Evolutionary conservation across 1,284 basidiomycete species (phyloP).

Genomic region (Hypsizygus ulmarius): DNA sequence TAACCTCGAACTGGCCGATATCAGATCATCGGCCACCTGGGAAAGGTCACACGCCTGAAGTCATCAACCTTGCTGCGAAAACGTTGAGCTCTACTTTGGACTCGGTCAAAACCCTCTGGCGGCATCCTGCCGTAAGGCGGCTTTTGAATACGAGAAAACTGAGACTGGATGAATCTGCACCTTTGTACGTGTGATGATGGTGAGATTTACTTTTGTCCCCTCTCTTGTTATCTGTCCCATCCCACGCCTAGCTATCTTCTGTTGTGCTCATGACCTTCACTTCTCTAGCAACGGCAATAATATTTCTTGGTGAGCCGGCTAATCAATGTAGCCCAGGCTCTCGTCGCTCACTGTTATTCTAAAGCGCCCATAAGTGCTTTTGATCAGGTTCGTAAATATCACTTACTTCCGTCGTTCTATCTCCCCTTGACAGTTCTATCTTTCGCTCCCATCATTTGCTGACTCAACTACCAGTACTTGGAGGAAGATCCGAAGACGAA

Average conservation of each 20-base stretch:
- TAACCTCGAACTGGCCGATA: slow-evolving; percentile 44
- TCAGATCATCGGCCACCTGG: slow-evolving; percentile 30
- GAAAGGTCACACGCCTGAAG: slow-evolving; percentile 28
- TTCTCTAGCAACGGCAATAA: slow-evolving; percentile 61
- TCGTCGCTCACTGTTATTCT: slow-evolving; percentile 1
- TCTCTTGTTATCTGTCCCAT: slow-evolving; percentile 1
- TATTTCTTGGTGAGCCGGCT: slow-evolving; percentile 48
- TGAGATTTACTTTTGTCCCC: slow-evolving; percentile 28
- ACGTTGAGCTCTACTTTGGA: slow-evolving; percentile 46
- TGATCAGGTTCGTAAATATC: slow-evolving; percentile 58
- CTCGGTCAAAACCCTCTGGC: slow-evolving; percentile 64
- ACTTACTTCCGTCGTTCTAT: slow-evolving; percentile 6
- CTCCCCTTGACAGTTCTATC: slow-evolving; percentile 5
- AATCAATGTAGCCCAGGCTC: background rate
- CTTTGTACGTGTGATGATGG: slow-evolving; percentile 77
- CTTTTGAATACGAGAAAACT: slow-evolving; percentile 57
- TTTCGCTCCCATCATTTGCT: slow-evolving; percentile 6
- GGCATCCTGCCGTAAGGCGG: slow-evolving; percentile 58
- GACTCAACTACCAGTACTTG: slow-evolving; percentile 51
- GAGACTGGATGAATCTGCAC: slow-evolving; percentile 70
- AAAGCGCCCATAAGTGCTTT: slow-evolving; percentile 79
- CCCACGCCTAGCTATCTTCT: background rate
- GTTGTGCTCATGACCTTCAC: background rate
- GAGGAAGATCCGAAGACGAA: slow-evolving; percentile 77
- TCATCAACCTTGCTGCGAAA: slow-evolving; percentile 53